A percentile compares a stretch with the other conserved stretches of the same genome.
These are phyloP conservation scores for Phlyctochytrium arcticum DNA, from an alignment of 192 early-diverging fungal species.

Conservation along the genomic window DNA sequence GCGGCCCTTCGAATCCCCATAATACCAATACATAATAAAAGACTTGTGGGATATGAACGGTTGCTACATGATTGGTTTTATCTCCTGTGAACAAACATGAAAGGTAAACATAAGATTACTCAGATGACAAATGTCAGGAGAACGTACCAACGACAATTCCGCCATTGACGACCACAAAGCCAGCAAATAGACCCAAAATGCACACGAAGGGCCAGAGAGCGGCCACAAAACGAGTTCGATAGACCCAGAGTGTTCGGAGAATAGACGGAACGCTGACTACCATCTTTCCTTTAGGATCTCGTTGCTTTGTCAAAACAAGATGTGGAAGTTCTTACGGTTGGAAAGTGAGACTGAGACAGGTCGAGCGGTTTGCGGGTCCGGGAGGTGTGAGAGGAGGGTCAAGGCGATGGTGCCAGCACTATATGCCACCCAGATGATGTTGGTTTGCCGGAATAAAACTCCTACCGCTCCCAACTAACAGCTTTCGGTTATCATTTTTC, in stretches of 20 bases:
- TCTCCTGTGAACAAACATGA: constrained; percentile 58
- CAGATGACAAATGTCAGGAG: neutral
- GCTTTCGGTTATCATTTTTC: neutral
- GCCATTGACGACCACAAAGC: constrained; percentile 71
- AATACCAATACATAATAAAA: constrained; percentile 79
- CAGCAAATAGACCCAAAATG: constrained; percentile 47
- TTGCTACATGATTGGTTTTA: constrained; percentile 74
- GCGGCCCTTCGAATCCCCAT: too few relatives aligned
- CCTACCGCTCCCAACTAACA: constrained; percentile 27
- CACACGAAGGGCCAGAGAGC: constrained; percentile 51
- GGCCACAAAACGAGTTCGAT: too few relatives aligned
- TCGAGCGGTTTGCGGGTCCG: too few relatives aligned
- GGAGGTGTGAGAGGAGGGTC: too few relatives aligned
- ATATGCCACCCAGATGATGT: constrained; percentile 83
- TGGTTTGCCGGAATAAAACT: constrained; percentile 83
- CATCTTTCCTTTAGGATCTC: too few relatives aligned
- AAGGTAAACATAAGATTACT: constrained; percentile 7
- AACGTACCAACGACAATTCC: constrained; percentile 76
- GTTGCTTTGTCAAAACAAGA: too few relatives aligned
- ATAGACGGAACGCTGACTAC: too few relatives aligned
- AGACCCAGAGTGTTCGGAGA: too few relatives aligned
- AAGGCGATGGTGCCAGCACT: constrained; percentile 38
- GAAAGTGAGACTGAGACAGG: too few relatives aligned
- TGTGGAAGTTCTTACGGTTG: too few relatives aligned
- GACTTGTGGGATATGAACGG: constrained; percentile 76